phyloP scores from a whole-genome alignment of 2,329 filamentous ascomycete genomes.

The Aspergillus udagawae region DNA sequence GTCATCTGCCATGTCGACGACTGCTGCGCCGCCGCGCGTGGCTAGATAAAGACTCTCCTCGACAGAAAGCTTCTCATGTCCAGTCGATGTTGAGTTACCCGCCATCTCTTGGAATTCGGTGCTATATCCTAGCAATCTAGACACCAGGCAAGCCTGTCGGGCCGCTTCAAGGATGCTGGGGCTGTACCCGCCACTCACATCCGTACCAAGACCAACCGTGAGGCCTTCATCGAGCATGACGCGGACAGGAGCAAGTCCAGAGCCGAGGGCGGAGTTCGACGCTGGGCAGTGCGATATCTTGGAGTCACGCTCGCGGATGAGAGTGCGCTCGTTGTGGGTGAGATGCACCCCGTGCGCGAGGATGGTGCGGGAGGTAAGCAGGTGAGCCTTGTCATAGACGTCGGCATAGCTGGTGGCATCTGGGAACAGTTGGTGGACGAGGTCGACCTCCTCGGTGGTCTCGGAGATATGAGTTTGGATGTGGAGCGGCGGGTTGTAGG shows the following conservation, averaged over 20 bases:
- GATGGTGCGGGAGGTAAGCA: slow-evolving; percentile 70
- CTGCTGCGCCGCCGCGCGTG: slow-evolving; percentile 79
- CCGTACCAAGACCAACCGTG: slow-evolving; percentile 80
- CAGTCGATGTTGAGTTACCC: slow-evolving; percentile 14
- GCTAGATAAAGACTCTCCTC: slow-evolving; percentile 83
- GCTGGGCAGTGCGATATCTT: slow-evolving; percentile 83
- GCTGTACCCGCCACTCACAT: slow-evolving; percentile 84
- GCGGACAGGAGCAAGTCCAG: slow-evolving; percentile 72
- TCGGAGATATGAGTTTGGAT: slow-evolving; percentile 90
- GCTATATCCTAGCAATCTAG: slow-evolving; percentile 51
- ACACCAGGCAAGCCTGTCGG: slow-evolving; percentile 74
- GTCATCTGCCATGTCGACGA: slow-evolving; percentile 67
- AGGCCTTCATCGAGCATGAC: slow-evolving; percentile 70
- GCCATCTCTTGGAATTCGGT: neutral
- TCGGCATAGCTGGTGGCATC: slow-evolving; percentile 61
- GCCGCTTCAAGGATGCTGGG: slow-evolving; percentile 76
- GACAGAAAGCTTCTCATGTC: slow-evolving; percentile 66
- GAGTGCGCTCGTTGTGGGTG: slow-evolving; percentile 57
- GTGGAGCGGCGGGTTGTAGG: slow-evolving; percentile 55
- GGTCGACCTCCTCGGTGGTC: slow-evolving; percentile 66
- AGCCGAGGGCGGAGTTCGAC: slow-evolving; percentile 78
- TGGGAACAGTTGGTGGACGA: slow-evolving; percentile 70
- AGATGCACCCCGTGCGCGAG: slow-evolving; percentile 84
- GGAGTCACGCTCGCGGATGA: slow-evolving; percentile 58
- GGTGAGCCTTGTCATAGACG: slow-evolving; percentile 70